Evolutionary conservation across 106 monocot genomes (phyloP), one percentile per base, ranked within the genome.

Genomic region (Dioscorea zingiberensis): DNA sequence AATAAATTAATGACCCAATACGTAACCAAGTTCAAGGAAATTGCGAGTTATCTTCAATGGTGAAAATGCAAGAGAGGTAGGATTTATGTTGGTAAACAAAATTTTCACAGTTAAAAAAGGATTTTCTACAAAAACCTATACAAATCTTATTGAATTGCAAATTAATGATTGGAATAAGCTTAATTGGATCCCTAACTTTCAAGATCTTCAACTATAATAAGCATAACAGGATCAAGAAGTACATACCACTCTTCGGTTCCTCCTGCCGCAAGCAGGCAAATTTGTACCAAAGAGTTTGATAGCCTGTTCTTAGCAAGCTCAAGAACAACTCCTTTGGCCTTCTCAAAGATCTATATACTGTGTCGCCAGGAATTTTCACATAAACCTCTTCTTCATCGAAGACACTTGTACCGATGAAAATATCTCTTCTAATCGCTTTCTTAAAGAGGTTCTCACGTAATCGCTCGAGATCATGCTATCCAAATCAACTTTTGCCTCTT

Each of bases 371-470:
- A n/a, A 98, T 80, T 66, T 89, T 93, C 44, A 78, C 82, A 70
- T 84, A 98, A 62, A 98, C 83, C 54, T 93, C 89, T 28, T 73
- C 78, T 57, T 89, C 89, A 76, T 98, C 82, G 70, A 98, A 98
- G 3, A 77, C 84, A 17, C 98, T 93, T 14, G 74, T 89, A 21
- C 97, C 97, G 85, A 89, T 11, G 92, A 86, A 66, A 98, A 87
- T 51, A 98, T 86, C 64, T 98, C 98, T 69, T 92, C 89, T 0
- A 92, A 84, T 11, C n/a, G 86, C 82, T 68, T 89, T 98, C 70
- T 71, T 89, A 58, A 84, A 98, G 11, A 98, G 77, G 64, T 72
- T 98, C 55, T 93, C 92, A 58, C 98, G 80, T 77, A 89, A 72
- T 1, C 76, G 83, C 67, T 84, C 89, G 89, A 80, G 32, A 98